phyloP scores from a whole-genome alignment of 2,329 filamentous ascomycete species.

The Monosporascus sp. region DNA sequence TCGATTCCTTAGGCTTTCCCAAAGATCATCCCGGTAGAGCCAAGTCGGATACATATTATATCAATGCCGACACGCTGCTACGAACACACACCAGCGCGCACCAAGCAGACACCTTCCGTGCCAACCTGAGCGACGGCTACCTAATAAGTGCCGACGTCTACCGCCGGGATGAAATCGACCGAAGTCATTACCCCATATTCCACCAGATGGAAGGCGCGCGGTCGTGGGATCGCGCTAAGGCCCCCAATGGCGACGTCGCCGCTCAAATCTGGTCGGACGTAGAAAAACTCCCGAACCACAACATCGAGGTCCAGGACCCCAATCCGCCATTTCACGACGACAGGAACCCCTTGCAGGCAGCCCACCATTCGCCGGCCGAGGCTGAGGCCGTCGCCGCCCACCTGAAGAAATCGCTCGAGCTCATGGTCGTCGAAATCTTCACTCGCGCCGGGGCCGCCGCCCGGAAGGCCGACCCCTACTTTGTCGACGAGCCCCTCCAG shows the following conservation, averaged over 20 bases:
- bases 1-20: conserved; percentile 93
- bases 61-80: conserved; percentile 77
- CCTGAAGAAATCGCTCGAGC: conserved; percentile 82
- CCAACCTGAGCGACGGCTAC: conserved; percentile 70
- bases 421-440: conserved; percentile 87
- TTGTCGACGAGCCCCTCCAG: conserved; percentile 64
- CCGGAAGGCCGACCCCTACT: conserved; percentile 42
- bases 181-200: conserved; percentile 93
- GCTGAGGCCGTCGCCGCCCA: conserved; percentile 78
- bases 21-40: conserved; percentile 80
- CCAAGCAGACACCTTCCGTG: conserved; percentile 74
- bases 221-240: conserved; percentile 72
- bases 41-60: conserved; percentile 90
- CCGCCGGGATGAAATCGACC: conserved; percentile 87
- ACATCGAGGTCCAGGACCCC: conserved; percentile 74
- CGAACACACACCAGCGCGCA: conserved; percentile 94
- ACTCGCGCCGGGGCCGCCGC: conserved; percentile 66
- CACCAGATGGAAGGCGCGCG: conserved; percentile 97
- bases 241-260: conserved; percentile 52
- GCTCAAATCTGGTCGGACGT: conserved; percentile 66
- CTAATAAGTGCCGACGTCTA: conserved; percentile 94
- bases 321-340: conserved; percentile 72
- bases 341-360: conserved; percentile 75
- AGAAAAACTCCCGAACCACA: conserved; percentile 64
- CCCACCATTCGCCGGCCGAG: conserved; percentile 67